These are phyloP conservation scores for Gossypium gossypioides DNA, from an alignment of 441 rosid genomes.

Conservation along the genomic window DNA sequence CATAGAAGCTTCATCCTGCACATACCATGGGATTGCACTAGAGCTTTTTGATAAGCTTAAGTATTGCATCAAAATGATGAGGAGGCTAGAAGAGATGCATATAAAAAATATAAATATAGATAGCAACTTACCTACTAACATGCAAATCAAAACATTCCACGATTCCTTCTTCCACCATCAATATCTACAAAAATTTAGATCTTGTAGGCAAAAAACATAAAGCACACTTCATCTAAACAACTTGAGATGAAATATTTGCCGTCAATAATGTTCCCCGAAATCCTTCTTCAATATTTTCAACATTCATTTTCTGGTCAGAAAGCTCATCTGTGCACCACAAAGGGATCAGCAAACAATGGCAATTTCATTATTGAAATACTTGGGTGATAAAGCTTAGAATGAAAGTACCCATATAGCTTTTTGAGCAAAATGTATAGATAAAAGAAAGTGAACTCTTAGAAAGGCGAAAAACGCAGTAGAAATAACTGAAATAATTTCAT, in stretches of 20 bases:
- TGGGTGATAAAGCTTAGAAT: not conserved
- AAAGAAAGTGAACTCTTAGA: not conserved
- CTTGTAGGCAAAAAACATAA: constrained; percentile 9
- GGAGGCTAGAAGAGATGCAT: not conserved
- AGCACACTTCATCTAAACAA: constrained; percentile 31
- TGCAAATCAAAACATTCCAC: constrained; percentile 15
- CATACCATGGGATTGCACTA: not conserved
- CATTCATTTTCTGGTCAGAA: constrained; percentile 49
- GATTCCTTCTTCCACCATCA: constrained; percentile 15
- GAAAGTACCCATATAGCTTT: not conserved
- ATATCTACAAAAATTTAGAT: constrained; percentile 26
- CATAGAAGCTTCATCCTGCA: not conserved
- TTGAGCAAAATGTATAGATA: not conserved
- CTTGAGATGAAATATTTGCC: constrained; percentile 54
- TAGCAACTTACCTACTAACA: constrained; percentile 22
- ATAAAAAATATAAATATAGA: not conserved
- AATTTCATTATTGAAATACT: constrained; percentile 1
- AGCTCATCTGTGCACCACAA: constrained; percentile 64
- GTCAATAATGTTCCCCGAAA: constrained; percentile 83
- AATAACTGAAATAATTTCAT: too few species aligned
- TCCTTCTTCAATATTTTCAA: constrained; percentile 65
- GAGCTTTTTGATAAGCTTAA: not conserved
- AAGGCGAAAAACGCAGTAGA: too few species aligned
- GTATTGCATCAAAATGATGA: not conserved
- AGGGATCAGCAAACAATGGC: constrained; percentile 11